Percentiles rank a stretch among this genome's conserved stretches.
Evolutionary conservation across 176 grass and related monocot species (phyloP).

Genomic region (Hordeum marinum): DNA sequence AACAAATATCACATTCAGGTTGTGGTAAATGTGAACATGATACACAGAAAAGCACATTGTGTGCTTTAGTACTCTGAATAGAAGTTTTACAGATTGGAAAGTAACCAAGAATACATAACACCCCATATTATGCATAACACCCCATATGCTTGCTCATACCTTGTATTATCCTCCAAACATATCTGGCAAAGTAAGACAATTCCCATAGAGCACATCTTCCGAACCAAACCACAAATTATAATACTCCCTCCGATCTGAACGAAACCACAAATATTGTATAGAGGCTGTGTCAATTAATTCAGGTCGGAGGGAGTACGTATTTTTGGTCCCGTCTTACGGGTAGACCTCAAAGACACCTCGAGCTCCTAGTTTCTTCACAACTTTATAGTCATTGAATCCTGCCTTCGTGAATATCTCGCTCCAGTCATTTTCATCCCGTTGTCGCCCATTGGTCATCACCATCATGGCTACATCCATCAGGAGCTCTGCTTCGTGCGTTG

Average conservation of each 20-base stretch:
- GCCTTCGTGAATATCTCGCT: background rate
- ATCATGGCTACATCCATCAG: conserved; percentile 38
- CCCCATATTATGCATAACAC: background rate
- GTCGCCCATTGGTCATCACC: conserved; percentile 4
- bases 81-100: background rate
- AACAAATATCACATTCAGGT: background rate
- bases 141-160: background rate
- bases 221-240: background rate
- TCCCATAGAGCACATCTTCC: background rate
- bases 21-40: background rate
- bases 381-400: background rate
- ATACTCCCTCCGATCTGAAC: no score
- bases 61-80: background rate
- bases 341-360: background rate
- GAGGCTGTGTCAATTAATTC: no score
- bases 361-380: background rate
- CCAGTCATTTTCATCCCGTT: conserved; percentile 28
- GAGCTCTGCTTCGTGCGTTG: conserved; percentile 18
- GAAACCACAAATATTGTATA: no score
- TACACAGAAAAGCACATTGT: background rate
- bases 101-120: background rate
- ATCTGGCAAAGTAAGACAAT: no score
- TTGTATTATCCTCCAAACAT: no score
- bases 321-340: background rate
- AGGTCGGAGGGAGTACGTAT: no score